Evolutionary conservation across 495 filamentous ascomycete species (phyloP), one percentile per base, ranked within the genome.

Genomic region (Amniculicola lignicola): DNA sequence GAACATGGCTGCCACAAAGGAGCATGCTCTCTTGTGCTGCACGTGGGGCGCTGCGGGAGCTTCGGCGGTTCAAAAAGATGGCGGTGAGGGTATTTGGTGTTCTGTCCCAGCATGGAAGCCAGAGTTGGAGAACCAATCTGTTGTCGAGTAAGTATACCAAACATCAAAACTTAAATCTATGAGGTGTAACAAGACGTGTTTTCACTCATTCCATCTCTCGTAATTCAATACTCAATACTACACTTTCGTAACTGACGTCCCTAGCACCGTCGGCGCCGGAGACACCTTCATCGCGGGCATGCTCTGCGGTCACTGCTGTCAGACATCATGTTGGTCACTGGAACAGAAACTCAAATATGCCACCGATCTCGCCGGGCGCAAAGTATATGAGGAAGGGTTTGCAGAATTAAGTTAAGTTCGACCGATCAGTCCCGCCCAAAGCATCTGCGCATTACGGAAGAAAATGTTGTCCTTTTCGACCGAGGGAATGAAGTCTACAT

Each of bases 231-330:
- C n/a, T n/a, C n/a, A n/a, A n/a, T n/a, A n/a, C n/a, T n/a, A n/a
- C n/a, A n/a, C n/a, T n/a, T n/a, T n/a, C n/a, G n/a, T n/a, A n/a
- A n/a, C n/a, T n/a, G n/a, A n/a, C n/a, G n/a, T n/a, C n/a, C 14
- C 37, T 19, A 88, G 84, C 61, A 77, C 84, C 9, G 77, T 87
- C 42, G 84, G 85, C 38, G 86, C 86, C 51, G 86, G 85, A 61
- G 85, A 89, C 64, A 88, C 85, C 1, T 88, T 89, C 59, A 81
- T 86, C 55, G 85, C 85, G 6, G 86, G 84, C 21, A 80, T 88
- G 67, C 67, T 88, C 36, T 88, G 82, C 65, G 77, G 75, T 16
- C 62, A 86, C 57, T 69, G 76, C 39, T 79, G 72, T 58, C 78
- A 76, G 61, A 54, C 58, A 21, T 59, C 74, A 18, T 73, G 76